Evolutionary conservation across 441 rosid genomes (phyloP).

Genomic region (Jatropha multifida): DNA sequence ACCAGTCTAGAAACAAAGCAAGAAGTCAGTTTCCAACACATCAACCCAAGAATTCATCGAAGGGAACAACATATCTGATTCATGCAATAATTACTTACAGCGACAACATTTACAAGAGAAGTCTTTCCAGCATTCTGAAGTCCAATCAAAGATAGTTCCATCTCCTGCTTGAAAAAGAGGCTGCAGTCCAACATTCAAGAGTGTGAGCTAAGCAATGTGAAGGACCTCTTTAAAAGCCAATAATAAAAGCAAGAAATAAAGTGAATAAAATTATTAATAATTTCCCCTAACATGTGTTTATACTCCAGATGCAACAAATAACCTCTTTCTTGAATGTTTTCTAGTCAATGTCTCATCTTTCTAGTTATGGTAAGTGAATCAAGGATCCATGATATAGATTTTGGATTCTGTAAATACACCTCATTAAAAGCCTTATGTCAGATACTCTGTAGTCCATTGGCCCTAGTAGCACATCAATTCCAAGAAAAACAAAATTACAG

Average conservation of each 20-base stretch:
- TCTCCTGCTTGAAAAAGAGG: slow-evolving; percentile 90
- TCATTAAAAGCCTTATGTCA: neutral
- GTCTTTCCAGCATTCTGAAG: slow-evolving; percentile 98
- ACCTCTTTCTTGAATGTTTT: no score
- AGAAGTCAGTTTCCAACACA: neutral
- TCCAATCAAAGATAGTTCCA: slow-evolving; percentile 91
- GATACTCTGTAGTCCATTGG: no score
- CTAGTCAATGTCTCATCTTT: neutral
- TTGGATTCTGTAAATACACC: neutral
- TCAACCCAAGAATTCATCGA: slow-evolving; percentile 4
- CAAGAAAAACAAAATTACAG: neutral
- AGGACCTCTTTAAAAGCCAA: neutral
- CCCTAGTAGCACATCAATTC: no score
- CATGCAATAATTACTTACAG: slow-evolving; percentile 50
- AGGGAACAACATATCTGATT: neutral
- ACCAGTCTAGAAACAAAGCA: slow-evolving; percentile 61
- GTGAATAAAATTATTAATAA: neutral
- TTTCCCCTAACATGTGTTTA: neutral
- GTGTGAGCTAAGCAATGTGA: neutral
- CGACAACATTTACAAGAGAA: slow-evolving; percentile 83
- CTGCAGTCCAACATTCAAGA: slow-evolving; percentile 33
- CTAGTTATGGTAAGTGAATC: neutral
- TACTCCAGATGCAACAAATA: neutral
- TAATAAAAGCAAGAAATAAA: neutral
- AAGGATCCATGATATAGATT: neutral